Base-by-base conservation (phyloP, 2,329 filamentous ascomycete species). In the Fusarium torulosum region DNA sequence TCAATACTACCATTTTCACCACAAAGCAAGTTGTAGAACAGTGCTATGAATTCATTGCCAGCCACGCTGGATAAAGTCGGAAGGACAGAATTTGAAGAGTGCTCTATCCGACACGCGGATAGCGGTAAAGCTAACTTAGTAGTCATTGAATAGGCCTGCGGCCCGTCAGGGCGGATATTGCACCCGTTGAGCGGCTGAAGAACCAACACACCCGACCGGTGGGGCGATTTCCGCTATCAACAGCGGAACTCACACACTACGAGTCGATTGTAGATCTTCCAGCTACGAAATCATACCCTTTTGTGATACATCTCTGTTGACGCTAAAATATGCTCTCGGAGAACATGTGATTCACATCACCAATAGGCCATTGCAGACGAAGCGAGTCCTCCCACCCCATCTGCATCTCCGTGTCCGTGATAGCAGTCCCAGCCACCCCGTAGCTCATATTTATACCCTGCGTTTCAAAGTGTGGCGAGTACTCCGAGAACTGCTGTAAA, bases 291-390 rank as follows among this genome's bases (percentile, higher is more conserved):
- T 13, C 5, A 29, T 29, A 9, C 27, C 27, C 17, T 1, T 35
- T 35, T 35, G 7, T 35, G 4, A 17, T 17, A 13, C 15, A 7
- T n/a, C 15, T 8, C 8, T 9, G 5, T 6, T 9, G 4, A 10
- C 7, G n/a, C 52, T 66, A 54, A 49, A 66, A 66, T 2, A 59
- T 69, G 17, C 40, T 59, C 40, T 66, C 63, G 3, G 63, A 59
- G 41, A 66, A 66, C 63, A 66, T 67, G 31, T 66, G 63, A 14
- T 63, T 67, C 5, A 67, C 63, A 21, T 66, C 63, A 1, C 63
- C 63, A 11, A 66, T 52, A 4, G 63, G 63, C 63, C 63, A 66
- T 20, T 66, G 63, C 5, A 66, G 35, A 2, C 58, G 38, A 11
- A 67, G 21, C 8, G 63, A 59, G 29, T 66, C 63, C n/a, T 63